phyloP scores from a whole-genome alignment of 2,329 filamentous ascomycete species.

The Pestalotiopsis sp. region DNA sequence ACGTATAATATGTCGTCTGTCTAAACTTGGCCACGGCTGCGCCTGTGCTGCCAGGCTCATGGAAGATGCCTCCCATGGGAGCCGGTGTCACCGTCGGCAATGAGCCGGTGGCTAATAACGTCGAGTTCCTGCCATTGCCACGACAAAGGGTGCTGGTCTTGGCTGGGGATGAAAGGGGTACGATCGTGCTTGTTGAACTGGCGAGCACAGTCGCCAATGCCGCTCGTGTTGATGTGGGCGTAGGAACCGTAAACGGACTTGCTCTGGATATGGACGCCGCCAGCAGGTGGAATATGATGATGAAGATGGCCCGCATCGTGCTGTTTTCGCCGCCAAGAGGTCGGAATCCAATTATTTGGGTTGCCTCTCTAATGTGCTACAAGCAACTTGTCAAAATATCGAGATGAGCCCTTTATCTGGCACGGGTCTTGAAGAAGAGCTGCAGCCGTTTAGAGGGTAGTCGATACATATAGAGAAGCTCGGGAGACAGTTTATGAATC shows the following conservation, averaged over 20 bases:
- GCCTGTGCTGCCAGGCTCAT: background rate
- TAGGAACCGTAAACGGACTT: background rate
- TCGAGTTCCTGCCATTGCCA: background rate
- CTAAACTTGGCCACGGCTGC: conserved; percentile 23
- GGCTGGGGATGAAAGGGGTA: background rate
- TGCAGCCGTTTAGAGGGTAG: too few relatives aligned
- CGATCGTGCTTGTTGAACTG: background rate
- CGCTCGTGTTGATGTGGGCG: background rate
- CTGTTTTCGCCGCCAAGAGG: background rate
- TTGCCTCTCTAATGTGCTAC: background rate
- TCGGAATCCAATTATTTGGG: background rate
- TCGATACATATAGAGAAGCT: too few relatives aligned
- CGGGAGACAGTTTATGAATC: too few relatives aligned
- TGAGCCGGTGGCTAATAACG: background rate
- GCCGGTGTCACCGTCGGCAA: conserved; percentile 5
- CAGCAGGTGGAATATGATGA: background rate
- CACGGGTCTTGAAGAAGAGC: too few relatives aligned
- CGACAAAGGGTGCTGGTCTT: background rate
- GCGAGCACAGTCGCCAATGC: background rate
- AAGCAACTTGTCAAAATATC: background rate
- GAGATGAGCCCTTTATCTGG: background rate
- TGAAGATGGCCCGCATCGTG: background rate
- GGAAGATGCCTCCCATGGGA: conserved; percentile 1
- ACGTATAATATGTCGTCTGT: conserved; percentile 40
- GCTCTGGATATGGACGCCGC: background rate